phyloP scores from a whole-genome alignment of 2,329 filamentous ascomycete species.

The Lizonia empirigonia region DNA sequence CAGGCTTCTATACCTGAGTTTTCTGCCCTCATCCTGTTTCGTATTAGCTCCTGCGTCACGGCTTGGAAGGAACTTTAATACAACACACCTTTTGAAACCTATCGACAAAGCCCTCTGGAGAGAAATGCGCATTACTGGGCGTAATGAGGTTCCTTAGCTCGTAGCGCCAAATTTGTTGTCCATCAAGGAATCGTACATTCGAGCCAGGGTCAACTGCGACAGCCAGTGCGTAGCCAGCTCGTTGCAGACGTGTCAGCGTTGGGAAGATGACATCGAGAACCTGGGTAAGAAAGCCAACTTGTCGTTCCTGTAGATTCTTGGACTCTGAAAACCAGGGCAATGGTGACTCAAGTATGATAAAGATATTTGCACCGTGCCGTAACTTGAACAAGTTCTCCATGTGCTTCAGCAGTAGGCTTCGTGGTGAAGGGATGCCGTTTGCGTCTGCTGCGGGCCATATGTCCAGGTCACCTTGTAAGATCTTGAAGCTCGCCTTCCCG shows the following conservation, averaged over 20 bases:
- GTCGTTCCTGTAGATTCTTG: conserved; percentile 10
- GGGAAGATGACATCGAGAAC: conserved; percentile 13
- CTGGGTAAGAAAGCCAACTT: conserved; percentile 5
- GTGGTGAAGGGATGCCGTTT: conserved; percentile 11
- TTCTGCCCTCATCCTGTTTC: conserved; percentile 11
- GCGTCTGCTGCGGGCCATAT: conserved; percentile 10
- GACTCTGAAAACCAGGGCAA: conserved; percentile 9
- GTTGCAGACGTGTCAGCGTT: neutral
- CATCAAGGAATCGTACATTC: conserved; percentile 7
- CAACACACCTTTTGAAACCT: conserved; percentile 10
- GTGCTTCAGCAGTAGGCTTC: conserved; percentile 9
- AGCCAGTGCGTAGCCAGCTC: conserved; percentile 2
- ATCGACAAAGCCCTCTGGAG: conserved; percentile 5
- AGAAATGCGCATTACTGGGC: conserved; percentile 11
- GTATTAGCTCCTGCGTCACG: neutral
- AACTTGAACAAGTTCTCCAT: conserved; percentile 13
- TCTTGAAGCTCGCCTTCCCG: conserved; percentile 13
- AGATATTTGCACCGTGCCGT: conserved; percentile 7
- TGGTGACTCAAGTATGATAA: conserved; percentile 8
- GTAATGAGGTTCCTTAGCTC: conserved; percentile 15
- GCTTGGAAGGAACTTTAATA: too few species aligned
- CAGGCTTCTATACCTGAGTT: conserved; percentile 6
- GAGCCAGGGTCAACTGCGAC: conserved; percentile 13
- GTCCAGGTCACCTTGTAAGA: conserved; percentile 11
- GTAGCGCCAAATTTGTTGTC: conserved; percentile 14